Conservation (phyloP, 2,329 filamentous ascomycete species). For the Aspergillus ochraceus region DNA sequence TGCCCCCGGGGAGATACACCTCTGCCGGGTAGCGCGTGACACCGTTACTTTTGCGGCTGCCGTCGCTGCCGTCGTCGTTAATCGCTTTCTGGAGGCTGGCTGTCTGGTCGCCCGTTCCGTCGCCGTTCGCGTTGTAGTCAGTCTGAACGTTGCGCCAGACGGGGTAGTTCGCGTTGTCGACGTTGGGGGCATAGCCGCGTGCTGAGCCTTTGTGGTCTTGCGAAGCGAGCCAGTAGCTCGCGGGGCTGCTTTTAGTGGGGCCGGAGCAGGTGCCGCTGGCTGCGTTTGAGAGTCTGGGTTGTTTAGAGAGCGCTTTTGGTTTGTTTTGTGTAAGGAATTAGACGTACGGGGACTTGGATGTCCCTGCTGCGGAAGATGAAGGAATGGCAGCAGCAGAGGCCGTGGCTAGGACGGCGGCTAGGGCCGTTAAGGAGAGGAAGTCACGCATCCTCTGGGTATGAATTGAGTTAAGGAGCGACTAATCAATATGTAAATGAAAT, state of each 20-base stretch:
- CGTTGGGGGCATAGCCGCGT: constrained; percentile 26
- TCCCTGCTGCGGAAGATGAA: not conserved
- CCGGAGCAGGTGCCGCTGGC: constrained; percentile 11
- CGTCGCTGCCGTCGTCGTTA: constrained; percentile 27
- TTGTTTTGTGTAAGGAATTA: not conserved
- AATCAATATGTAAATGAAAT: not conserved
- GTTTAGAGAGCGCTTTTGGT: not conserved
- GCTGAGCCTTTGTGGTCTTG: constrained; percentile 26
- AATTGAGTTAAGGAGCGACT: not conserved
- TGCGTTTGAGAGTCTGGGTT: not conserved
- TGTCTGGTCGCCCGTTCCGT: constrained; percentile 28
- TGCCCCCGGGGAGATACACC: constrained; percentile 30
- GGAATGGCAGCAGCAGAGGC: constrained; percentile 19
- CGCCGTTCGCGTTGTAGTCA: constrained; percentile 25
- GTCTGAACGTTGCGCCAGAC: constrained; percentile 30
- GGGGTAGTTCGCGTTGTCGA: constrained; percentile 17
- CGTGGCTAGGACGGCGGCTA: constrained; percentile 11
- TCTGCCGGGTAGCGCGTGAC: constrained; percentile 28
- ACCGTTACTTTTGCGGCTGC: constrained; percentile 26
- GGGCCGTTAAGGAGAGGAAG: constrained; percentile 9
- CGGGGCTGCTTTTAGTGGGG: constrained; percentile 2
- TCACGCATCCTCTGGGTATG: constrained; percentile 13
- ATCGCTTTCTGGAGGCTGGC: constrained; percentile 27
- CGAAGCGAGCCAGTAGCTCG: constrained; percentile 25
- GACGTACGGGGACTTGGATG: not conserved